Evolutionary conservation across 768 basidiomycete genomes (phyloP), one percentile per base, ranked within the genome.

Genomic region (Hemileccinum impolitum): DNA sequence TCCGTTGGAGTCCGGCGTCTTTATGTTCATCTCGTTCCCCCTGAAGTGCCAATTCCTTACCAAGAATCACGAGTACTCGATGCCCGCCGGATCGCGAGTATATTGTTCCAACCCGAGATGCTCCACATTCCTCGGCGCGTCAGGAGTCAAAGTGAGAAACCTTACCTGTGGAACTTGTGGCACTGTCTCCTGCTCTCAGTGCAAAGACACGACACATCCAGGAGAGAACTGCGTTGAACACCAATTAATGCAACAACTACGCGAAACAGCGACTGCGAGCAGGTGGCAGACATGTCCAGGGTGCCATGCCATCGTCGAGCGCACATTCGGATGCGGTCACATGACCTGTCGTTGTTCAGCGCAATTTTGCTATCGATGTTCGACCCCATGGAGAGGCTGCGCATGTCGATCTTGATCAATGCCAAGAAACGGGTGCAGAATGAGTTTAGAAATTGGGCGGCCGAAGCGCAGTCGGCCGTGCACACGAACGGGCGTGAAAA

Each of bases 351-450:
- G 64, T 0, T 72, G 70, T 48, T 45, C 51, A 9, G 67, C 72
- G 0, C 60, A 86, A 53, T 85, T 86, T 62, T 86, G 84, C 57
- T 85, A 87, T 57, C 42, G 81, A 9, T 88, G 87, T 58, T 78
- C 79, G 0, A 73, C 61, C 26, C 68, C 51, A 10, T 88, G 85
- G 85, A 85, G 81, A 65, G 72, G 65, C 0, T 90, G 86, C 49
- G 5, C 2, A 0, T 88, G 86, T 51, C 63, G 70, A 6, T 62
- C 78, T 2, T 64, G 13, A 12, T 51, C 30, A 59, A 67, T 23
- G 63, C 65, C 0, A 48, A 62, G 11, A 51, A 60, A 40, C 44
- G 65, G 11, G 58, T 60, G 14, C 39, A 51, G 1, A 66, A 65
- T 17, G 42, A 66, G 31, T 64, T 64, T 32, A 58, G 60, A 3